These are phyloP conservation scores for Xylariaceae sp. DNA, from an alignment of 2,329 filamentous ascomycete species.

Conservation along the genomic window DNA sequence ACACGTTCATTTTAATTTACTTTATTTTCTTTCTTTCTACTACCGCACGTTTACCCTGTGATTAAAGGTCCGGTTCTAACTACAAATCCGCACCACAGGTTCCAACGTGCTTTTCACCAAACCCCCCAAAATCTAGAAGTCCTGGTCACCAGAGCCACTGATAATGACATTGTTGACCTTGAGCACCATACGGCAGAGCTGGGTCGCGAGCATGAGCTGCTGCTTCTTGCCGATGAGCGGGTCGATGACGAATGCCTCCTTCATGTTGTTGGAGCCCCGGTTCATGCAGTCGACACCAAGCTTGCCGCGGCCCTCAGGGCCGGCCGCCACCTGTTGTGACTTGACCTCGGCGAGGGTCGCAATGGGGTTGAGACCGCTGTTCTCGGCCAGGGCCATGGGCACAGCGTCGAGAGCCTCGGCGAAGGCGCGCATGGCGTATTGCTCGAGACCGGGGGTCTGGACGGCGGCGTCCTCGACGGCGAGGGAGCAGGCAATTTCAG, in stretches of 20 bases:
- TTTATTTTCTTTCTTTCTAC: too few species aligned
- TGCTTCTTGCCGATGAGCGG: conserved; percentile 97
- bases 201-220: conserved; percentile 91
- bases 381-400: conserved; percentile 95
- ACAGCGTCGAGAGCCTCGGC: conserved; percentile 89
- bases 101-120: too few species aligned
- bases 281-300: conserved; percentile 98
- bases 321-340: conserved; percentile 85
- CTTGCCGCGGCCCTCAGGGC: conserved; percentile 44
- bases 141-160: conserved; percentile 77
- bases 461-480: conserved; percentile 93
- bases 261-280: conserved; percentile 93
- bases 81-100: too few species aligned
- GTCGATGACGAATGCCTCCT: conserved; percentile 95
- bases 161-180: conserved; percentile 98
- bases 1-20: too few species aligned
- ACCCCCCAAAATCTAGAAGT: conserved; percentile 55
- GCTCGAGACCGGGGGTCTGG: conserved; percentile 93
- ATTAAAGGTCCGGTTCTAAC: too few species aligned
- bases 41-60: too few species aligned
- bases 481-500: conserved; percentile 93
- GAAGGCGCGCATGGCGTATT: conserved; percentile 98
- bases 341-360: conserved; percentile 93
- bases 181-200: conserved; percentile 95
- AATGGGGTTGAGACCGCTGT: conserved; percentile 92